Conservation (phyloP, 768 basidiomycete species). For the Imleria badia region DNA sequence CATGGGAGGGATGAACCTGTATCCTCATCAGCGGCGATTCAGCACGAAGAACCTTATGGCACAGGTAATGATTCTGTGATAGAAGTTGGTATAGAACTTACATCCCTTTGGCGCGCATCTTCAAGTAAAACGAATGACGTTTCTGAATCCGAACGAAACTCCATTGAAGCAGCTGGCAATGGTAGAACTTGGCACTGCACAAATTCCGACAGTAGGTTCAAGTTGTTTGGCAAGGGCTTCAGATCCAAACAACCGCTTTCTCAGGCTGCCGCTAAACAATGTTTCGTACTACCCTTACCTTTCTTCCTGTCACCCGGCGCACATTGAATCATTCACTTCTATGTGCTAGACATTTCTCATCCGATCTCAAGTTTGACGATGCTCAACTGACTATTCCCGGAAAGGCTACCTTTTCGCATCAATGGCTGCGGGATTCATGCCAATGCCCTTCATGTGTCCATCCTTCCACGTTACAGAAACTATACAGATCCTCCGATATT, state of each 20-base stretch:
- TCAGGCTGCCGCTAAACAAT: constrained; percentile 1
- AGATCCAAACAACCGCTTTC: constrained; percentile 31
- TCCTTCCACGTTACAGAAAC: constrained; percentile 74
- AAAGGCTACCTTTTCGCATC: constrained; percentile 52
- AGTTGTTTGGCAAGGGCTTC: constrained; percentile 33
- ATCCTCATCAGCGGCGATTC: not conserved
- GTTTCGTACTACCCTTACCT: constrained; percentile 2
- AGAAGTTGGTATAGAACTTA: not conserved
- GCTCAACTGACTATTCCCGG: constrained; percentile 28
- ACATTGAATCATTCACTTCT: not conserved
- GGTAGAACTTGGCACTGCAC: not conserved
- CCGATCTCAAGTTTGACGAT: constrained; percentile 10
- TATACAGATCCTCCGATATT: constrained; percentile 69
- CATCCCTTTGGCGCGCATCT: constrained; percentile 3
- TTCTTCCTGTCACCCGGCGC: not conserved
- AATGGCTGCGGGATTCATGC: constrained; percentile 88
- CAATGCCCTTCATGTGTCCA: constrained; percentile 72
- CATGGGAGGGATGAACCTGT: constrained; percentile 48
- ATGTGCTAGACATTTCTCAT: constrained; percentile 5
- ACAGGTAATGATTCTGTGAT: not conserved
- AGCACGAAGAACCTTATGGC: not conserved
- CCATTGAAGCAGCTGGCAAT: constrained; percentile 16
- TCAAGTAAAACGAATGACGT: constrained; percentile 51
- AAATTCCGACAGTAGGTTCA: not conserved
- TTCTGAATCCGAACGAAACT: constrained; percentile 37